Percentiles rank a stretch among this genome's conserved stretches.
These are phyloP conservation scores for Malus sieversii DNA, from an alignment of 306 rosid genomes.

Conservation along the genomic window DNA sequence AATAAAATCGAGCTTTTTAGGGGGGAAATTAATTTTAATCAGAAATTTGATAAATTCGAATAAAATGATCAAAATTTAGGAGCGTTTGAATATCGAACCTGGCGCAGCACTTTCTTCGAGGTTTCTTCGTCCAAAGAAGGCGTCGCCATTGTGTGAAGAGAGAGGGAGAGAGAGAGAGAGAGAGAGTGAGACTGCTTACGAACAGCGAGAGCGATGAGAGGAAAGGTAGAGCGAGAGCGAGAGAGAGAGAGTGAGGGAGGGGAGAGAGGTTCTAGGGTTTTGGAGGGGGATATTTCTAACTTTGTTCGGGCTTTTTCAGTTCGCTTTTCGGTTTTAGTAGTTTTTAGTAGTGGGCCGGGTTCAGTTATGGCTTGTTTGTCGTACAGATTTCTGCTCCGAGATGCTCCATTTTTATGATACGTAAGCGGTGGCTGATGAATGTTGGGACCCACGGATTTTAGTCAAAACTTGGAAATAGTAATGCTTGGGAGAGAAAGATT, in stretches of 20 bases:
- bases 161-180: background rate
- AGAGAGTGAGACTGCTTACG: background rate
- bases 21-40: background rate
- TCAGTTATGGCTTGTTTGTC: background rate
- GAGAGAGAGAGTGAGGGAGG: background rate
- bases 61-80: background rate
- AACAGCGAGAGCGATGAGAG: background rate
- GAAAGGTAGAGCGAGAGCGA: background rate
- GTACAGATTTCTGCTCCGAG: background rate
- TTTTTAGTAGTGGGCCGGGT: background rate
- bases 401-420: background rate
- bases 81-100: constrained; percentile 25
- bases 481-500: no score
- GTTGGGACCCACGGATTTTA: background rate
- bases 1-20: no score
- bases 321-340: background rate
- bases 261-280: constrained; percentile 35
- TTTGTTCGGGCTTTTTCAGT: background rate
- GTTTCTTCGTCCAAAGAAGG: constrained; percentile 64
- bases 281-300: background rate
- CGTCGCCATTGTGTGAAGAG: constrained; percentile 38
- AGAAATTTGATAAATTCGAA: background rate
- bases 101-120: constrained; percentile 69
- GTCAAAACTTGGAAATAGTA: background rate
- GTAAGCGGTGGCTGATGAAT: background rate